Base-by-base conservation (phyloP, 139 green algal genomes). In the Chlorella sp. region DNA sequence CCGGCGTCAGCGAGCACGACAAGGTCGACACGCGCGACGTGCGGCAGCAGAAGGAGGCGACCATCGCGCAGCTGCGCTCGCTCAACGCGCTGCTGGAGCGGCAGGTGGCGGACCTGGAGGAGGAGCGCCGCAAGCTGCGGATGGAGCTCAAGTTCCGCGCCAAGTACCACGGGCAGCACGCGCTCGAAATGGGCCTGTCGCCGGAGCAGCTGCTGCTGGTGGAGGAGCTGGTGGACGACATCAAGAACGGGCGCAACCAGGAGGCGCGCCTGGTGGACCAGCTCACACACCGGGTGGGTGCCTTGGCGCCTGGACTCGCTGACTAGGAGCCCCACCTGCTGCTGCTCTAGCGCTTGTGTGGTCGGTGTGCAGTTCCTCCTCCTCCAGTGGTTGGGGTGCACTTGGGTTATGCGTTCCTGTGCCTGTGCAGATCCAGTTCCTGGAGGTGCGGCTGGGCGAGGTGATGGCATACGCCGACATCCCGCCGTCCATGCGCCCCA, bases 61-160 rank as follows among this genome's bases (percentile, higher is more conserved):
- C 74, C 26, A 86, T 91, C 30, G 69, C 73, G 14, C 85, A 92
- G 78, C 81, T 92, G 67, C 67, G 79, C 1, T 79, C 73, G 22
- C 64, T 91, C 17, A 92, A 87, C 67, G 77, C 80, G 1, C 74
- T 87, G 70, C 77, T 92, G 60, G 83, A 92, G 75, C 60, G 82
- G 0, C 83, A 92, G 82, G 78, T 91, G 24, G 80, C 80, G 10
- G 79, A 90, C 61, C 77, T 94, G 26, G 89, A 94, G 73, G 86
- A 94, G 72, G 88, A 94, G 75, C 77, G 87, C 3, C 78, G 82
- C 35, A 84, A 85, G 75, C 79, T 94, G 69, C 86, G 86, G 49
- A 80, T 86, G 63, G 87, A 94, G 71, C 77, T 93, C 55, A 88
- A 90, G 71, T 93, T 92, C 82, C 72, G 87, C 14, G 86, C 85